A percentile compares a stretch with the other conserved stretches of the same genome.
Evolutionary conservation across 768 basidiomycete species (phyloP).

Genomic region (Lentinula boryana): DNA sequence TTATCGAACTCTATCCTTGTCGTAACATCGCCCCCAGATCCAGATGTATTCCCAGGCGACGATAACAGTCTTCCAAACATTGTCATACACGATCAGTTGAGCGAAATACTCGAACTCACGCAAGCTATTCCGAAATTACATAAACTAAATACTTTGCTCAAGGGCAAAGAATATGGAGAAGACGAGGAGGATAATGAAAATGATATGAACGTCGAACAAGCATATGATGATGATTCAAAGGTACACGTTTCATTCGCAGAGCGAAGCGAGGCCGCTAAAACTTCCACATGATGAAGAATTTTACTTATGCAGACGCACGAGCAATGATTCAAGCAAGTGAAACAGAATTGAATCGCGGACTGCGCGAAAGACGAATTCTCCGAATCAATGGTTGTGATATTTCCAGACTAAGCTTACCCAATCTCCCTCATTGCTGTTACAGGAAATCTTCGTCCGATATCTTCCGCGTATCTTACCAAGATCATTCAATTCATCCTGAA

Average conservation of each 20-base stretch:
- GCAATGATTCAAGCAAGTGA: constrained; percentile 79
- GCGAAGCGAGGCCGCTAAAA: not conserved
- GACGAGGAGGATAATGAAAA: constrained; percentile 40
- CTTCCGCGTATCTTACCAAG: constrained; percentile 55
- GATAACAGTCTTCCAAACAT: constrained; percentile 23
- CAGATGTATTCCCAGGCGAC: constrained; percentile 23
- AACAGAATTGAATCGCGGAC: constrained; percentile 55
- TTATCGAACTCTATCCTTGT: constrained; percentile 87
- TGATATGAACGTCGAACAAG: constrained; percentile 18
- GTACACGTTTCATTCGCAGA: not conserved
- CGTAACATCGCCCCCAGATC: constrained; percentile 41
- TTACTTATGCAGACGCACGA: constrained; percentile 59
- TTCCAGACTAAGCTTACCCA: not conserved
- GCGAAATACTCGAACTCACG: constrained; percentile 78
- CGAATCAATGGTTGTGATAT: constrained; percentile 53
- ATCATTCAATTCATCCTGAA: constrained; percentile 76
- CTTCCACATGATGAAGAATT: not conserved
- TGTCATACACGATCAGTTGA: constrained; percentile 74
- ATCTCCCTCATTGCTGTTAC: not conserved
- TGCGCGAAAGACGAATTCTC: constrained; percentile 68
- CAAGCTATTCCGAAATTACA: constrained; percentile 76
- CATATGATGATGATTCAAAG: constrained; percentile 16
- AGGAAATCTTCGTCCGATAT: constrained; percentile 74
- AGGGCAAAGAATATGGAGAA: constrained; percentile 68
- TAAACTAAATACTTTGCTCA: constrained; percentile 53